Percentiles rank a stretch among this genome's conserved stretches.
Evolutionary conservation across 805 yeast genomes (phyloP).

Genomic region (Nakazawaea wickerhamii): DNA sequence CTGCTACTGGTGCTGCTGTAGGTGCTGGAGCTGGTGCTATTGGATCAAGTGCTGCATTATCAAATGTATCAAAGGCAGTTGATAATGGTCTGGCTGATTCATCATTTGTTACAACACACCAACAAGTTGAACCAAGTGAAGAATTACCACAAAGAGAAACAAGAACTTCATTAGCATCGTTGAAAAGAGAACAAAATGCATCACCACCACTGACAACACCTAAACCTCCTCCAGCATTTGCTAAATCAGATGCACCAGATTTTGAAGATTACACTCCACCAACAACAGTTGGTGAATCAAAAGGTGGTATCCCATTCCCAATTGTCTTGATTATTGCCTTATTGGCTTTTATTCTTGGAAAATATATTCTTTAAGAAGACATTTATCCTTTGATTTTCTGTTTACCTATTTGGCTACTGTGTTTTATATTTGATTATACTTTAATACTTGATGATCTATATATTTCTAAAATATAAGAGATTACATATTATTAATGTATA

Average conservation of each 20-base stretch:
- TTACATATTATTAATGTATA: too few species aligned
- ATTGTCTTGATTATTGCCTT: conserved; percentile 8
- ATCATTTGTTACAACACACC: conserved; percentile 3
- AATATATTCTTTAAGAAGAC: conserved; percentile 6
- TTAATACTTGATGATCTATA: too few species aligned
- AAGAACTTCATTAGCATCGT: background rate
- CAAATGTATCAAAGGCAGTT: background rate
- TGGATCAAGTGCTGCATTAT: background rate
- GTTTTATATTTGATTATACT: too few species aligned
- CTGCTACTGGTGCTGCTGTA: conserved; percentile 5
- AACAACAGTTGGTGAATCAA: conserved; percentile 2
- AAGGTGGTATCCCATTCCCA: conserved; percentile 14
- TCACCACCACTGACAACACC: background rate
- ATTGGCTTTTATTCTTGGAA: conserved; percentile 12
- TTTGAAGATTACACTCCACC: background rate
- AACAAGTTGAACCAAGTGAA: background rate
- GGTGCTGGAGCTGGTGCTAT: background rate
- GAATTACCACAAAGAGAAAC: background rate
- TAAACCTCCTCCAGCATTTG: background rate
- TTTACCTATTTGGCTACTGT: background rate
- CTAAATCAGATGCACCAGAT: background rate
- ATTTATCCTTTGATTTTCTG: background rate
- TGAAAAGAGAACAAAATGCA: background rate
- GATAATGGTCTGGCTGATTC: background rate
- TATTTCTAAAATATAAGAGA: too few species aligned